Evolutionary conservation across 2,329 filamentous ascomycete species (phyloP).

Genomic region (Sporothrix mexicana): DNA sequence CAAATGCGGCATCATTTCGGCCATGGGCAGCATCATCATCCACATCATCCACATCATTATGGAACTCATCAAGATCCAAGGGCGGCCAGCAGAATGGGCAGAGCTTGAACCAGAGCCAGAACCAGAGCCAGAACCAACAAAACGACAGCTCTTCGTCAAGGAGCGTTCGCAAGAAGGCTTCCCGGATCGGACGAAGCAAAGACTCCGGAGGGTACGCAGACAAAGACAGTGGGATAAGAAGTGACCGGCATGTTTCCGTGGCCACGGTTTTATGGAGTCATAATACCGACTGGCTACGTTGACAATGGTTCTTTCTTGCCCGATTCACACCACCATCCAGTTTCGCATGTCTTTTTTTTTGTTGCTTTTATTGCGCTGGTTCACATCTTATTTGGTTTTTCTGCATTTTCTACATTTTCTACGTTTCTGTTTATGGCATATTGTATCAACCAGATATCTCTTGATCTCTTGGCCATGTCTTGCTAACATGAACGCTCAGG

Average conservation of each 20-base stretch:
- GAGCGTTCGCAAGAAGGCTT: slow-evolving; percentile 32
- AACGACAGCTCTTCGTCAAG: slow-evolving; percentile 1
- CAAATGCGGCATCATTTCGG: background rate
- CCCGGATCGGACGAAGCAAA: slow-evolving; percentile 29
- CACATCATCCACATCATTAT: slow-evolving; percentile 4
- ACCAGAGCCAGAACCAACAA: background rate
- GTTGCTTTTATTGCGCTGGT: background rate
- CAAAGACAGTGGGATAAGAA: background rate
- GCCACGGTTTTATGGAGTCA: slow-evolving; percentile 7
- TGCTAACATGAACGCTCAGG: slow-evolving; percentile 30
- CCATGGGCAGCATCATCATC: background rate
- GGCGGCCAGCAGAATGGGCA: background rate
- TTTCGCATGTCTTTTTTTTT: background rate
- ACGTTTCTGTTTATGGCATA: background rate
- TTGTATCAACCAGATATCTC: too few species aligned
- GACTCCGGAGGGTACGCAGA: slow-evolving; percentile 37
- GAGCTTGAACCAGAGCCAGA: background rate
- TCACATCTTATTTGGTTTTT: background rate
- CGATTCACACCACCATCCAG: too few species aligned
- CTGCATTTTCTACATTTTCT: background rate
- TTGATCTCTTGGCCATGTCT: too few species aligned
- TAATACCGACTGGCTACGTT: background rate
- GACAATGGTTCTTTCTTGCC: background rate
- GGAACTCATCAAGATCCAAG: background rate
- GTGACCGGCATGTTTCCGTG: background rate